These are phyloP conservation scores for Kwoniella shivajii DNA, from an alignment of 1,284 basidiomycete genomes.

Conservation along the genomic window DNA sequence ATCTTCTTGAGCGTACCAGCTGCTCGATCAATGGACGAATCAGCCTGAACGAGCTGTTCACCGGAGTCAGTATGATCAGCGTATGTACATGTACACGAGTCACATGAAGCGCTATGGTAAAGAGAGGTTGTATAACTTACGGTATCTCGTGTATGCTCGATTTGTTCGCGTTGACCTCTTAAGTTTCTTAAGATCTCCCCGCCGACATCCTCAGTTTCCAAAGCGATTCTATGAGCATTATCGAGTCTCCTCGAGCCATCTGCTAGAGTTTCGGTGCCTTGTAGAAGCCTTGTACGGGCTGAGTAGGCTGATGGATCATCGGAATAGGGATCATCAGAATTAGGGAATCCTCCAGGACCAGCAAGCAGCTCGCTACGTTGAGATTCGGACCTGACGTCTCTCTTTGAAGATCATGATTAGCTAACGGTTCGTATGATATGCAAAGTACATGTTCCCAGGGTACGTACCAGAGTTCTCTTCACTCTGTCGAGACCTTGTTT, in stretches of 20 bases:
- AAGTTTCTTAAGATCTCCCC: slow-evolving; percentile 88
- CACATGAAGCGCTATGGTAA: not conserved
- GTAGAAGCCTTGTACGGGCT: slow-evolving; percentile 73
- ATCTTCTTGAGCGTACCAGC: slow-evolving; percentile 63
- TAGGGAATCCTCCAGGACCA: slow-evolving; percentile 55
- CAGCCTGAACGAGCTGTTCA: slow-evolving; percentile 59
- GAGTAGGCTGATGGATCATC: slow-evolving; percentile 53
- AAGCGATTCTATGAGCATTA: slow-evolving; percentile 86
- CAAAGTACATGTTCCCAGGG: not conserved
- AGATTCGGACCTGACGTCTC: slow-evolving; percentile 51
- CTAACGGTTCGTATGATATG: not conserved
- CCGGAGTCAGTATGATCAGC: not conserved
- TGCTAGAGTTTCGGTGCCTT: slow-evolving; percentile 72
- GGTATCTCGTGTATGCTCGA: slow-evolving; percentile 83
- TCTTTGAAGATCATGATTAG: slow-evolving; percentile 38
- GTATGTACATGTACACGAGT: not conserved
- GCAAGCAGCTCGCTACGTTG: slow-evolving; percentile 56
- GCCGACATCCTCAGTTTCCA: slow-evolving; percentile 96
- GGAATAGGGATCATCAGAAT: slow-evolving; percentile 71
- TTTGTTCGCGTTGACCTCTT: slow-evolving; percentile 87
- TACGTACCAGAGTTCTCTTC: slow-evolving; percentile 69
- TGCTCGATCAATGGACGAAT: slow-evolving; percentile 62
- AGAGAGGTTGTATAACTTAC: slow-evolving; percentile 17
- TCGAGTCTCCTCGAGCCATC: slow-evolving; percentile 79
- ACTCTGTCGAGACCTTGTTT: slow-evolving; percentile 71